phyloP scores from a whole-genome alignment of 768 basidiomycete genomes.

The Aureoboletus auriporus region DNA sequence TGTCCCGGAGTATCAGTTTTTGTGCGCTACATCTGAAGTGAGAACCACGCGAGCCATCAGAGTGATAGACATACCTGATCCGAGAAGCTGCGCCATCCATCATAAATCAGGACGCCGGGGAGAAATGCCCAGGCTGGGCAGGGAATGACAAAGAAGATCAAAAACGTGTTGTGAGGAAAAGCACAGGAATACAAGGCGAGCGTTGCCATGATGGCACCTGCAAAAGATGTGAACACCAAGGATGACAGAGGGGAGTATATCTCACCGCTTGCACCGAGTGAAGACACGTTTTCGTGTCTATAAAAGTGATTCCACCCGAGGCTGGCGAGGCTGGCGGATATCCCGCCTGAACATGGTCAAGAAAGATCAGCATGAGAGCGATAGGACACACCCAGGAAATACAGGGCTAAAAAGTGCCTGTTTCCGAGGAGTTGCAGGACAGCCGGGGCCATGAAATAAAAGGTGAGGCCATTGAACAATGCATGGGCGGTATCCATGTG shows the following conservation, averaged over 20 bases:
- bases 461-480: conserved; percentile 74
- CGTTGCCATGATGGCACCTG: conserved; percentile 69
- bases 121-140: conserved; percentile 77
- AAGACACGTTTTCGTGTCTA: conserved; percentile 29
- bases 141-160: conserved; percentile 73
- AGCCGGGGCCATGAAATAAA: conserved; percentile 69
- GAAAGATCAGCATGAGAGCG: neutral
- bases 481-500: conserved; percentile 60
- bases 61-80: conserved; percentile 28
- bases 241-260: neutral
- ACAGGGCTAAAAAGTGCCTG: conserved; percentile 64
- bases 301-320: conserved; percentile 42
- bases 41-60: neutral
- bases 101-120: conserved; percentile 47
- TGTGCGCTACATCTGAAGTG: conserved; percentile 36
- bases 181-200: conserved; percentile 71
- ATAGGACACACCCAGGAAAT: conserved; percentile 55
- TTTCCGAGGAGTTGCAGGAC: conserved; percentile 64
- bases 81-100: conserved; percentile 31
- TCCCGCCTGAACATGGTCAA: conserved; percentile 46
- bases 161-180: conserved; percentile 61
- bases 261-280: conserved; percentile 75
- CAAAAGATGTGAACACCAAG: neutral
- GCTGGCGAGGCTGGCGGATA: conserved; percentile 48
- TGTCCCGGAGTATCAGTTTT: conserved; percentile 62